phyloP scores from a whole-genome alignment of 1,284 basidiomycete species.

The Ceratobasidium sp. region DNA sequence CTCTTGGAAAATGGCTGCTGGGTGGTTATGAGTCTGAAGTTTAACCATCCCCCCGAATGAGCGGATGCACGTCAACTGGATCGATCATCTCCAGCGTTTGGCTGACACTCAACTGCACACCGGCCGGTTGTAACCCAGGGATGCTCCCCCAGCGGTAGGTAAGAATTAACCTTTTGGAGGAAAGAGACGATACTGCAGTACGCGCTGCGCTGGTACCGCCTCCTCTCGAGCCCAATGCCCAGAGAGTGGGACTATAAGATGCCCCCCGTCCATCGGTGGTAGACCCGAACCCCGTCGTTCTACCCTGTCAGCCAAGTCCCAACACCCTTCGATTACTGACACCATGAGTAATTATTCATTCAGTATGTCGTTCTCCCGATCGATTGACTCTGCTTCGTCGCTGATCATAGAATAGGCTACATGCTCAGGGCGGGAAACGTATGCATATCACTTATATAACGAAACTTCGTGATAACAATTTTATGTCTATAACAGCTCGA shows the following conservation, averaged over 20 bases:
- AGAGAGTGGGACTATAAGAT: slow-evolving; percentile 37
- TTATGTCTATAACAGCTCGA: slow-evolving; percentile 62
- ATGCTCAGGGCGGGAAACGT: slow-evolving; percentile 26
- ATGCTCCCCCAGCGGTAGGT: neutral
- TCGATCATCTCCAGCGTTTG: slow-evolving; percentile 4
- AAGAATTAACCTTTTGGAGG: slow-evolving; percentile 28
- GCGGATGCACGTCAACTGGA: neutral
- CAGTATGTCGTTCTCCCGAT: slow-evolving; percentile 63
- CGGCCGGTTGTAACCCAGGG: slow-evolving; percentile 1
- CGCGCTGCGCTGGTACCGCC: slow-evolving; percentile 6
- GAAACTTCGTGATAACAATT: neutral
- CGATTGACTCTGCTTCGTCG: slow-evolving; percentile 66
- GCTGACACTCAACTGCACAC: neutral
- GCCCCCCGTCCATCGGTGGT: slow-evolving; percentile 28
- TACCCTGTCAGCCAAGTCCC: neutral
- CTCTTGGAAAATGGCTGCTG: slow-evolving; percentile 12
- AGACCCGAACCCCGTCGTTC: slow-evolving; percentile 1
- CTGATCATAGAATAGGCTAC: slow-evolving; percentile 70
- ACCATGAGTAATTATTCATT: slow-evolving; percentile 65
- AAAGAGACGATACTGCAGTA: neutral
- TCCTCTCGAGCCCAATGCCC: slow-evolving; percentile 8
- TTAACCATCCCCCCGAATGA: slow-evolving; percentile 4
- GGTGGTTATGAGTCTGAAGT: slow-evolving; percentile 5
- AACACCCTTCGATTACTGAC: slow-evolving; percentile 50
- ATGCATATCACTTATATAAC: slow-evolving; percentile 40